These are phyloP conservation scores for Fusarium tuaranense DNA, from an alignment of 2,329 filamentous ascomycete genomes.

Conservation along the genomic window DNA sequence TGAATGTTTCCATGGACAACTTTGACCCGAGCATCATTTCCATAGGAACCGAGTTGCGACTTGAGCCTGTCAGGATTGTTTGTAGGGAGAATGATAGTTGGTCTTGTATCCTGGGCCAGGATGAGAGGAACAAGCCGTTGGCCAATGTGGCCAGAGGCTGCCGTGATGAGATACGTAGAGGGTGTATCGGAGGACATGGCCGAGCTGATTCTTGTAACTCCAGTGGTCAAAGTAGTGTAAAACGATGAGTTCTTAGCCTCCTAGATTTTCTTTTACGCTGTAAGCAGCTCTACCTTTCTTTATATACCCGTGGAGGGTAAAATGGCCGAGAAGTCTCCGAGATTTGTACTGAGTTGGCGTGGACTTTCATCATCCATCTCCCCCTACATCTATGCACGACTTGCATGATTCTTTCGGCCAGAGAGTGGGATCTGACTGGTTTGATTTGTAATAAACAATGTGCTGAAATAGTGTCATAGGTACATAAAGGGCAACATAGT, in stretches of 20 bases:
- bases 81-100: conserved; percentile 20
- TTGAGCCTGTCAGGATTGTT: conserved; percentile 7
- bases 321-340: background rate
- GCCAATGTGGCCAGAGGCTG: conserved; percentile 24
- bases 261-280: background rate
- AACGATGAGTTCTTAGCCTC: background rate
- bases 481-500: background rate
- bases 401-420: background rate
- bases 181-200: background rate
- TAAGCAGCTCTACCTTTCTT: background rate
- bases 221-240: background rate
- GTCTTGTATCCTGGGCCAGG: conserved; percentile 6
- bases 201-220: background rate
- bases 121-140: conserved; percentile 26
- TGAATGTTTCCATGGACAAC: conserved; percentile 20
- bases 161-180: conserved; percentile 26
- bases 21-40: conserved; percentile 6
- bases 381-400: background rate
- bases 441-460: background rate
- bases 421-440: background rate
- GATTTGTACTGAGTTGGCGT: background rate
- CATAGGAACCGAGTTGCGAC: background rate
- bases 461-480: background rate
- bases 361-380: background rate
- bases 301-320: background rate